Conservation (phyloP, 1,284 basidiomycete species). For the Ceratobasidium sp. region DNA sequence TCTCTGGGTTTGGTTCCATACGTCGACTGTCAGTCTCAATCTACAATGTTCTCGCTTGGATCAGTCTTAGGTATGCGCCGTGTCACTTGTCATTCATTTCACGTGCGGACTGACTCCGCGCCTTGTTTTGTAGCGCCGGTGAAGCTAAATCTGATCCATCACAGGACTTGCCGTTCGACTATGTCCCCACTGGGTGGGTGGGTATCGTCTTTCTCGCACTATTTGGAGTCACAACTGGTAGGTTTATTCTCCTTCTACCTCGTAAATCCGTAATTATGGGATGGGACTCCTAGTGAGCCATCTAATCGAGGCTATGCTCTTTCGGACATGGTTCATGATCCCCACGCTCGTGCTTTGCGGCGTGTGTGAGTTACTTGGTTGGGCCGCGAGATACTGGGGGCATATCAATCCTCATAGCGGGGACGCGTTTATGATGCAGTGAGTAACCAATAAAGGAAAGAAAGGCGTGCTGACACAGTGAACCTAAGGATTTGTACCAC, state of each 20-base stretch:
- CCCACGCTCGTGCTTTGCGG: conserved; percentile 61
- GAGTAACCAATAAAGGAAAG: conserved; percentile 37
- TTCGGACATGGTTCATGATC: conserved; percentile 60
- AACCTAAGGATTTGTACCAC: conserved; percentile 9
- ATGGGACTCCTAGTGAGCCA: conserved; percentile 55
- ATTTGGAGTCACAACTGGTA: conserved; percentile 37
- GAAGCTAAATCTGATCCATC: too few relatives aligned
- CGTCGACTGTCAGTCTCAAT: too few relatives aligned
- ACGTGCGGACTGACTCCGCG: too few relatives aligned
- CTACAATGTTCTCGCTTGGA: too few relatives aligned
- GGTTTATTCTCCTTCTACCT: neutral
- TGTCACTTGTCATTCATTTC: too few relatives aligned
- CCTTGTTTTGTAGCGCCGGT: too few relatives aligned
- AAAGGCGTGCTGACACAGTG: neutral
- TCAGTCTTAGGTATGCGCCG: too few relatives aligned
- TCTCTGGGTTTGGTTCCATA: too few relatives aligned
- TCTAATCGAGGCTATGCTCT: conserved; percentile 53
- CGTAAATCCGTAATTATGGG: neutral
- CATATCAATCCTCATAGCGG: conserved; percentile 37
- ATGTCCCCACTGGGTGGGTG: conserved; percentile 38
- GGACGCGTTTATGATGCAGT: conserved; percentile 57
- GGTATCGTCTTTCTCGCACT: conserved; percentile 39
- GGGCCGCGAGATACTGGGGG: conserved; percentile 44
- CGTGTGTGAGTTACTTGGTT: conserved; percentile 57
- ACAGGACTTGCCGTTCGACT: conserved; percentile 29